Evolutionary conservation across 2,329 filamentous ascomycete species (phyloP).

Genomic region (Fusarium coicis): DNA sequence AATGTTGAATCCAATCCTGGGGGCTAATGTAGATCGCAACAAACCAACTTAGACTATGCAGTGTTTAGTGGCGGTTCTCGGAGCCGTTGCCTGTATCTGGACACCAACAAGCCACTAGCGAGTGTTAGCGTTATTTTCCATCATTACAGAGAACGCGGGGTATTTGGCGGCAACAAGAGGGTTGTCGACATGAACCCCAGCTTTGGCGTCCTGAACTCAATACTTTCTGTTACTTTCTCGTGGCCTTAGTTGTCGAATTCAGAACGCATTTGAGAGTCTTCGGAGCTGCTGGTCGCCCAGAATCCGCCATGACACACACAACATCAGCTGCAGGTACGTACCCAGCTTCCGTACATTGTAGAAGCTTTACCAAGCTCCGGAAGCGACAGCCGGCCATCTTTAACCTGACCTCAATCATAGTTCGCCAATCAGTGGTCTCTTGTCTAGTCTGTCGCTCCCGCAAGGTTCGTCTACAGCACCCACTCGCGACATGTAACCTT

Average conservation of each 20-base stretch:
- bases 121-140: not conserved
- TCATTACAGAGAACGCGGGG: not conserved
- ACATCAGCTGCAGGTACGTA: not conserved
- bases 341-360: not conserved
- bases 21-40: too few species aligned
- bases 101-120: too few species aligned
- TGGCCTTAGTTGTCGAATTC: not conserved
- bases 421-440: not conserved
- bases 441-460: not conserved
- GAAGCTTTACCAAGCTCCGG: not conserved
- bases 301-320: not conserved
- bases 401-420: not conserved
- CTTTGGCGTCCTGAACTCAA: not conserved
- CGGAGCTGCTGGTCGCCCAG: too few species aligned
- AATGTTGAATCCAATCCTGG: too few species aligned
- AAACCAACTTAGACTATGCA: too few species aligned
- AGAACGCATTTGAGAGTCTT: accelerated
- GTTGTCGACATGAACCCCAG: not conserved
- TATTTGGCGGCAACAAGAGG: not conserved
- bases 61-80: not conserved
- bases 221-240: not conserved
- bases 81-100: not conserved
- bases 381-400: not conserved
- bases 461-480: not conserved
- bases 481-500: not conserved